phyloP scores from a whole-genome alignment of 139 green algal genomes.

The Spirogloea muscicola region DNA sequence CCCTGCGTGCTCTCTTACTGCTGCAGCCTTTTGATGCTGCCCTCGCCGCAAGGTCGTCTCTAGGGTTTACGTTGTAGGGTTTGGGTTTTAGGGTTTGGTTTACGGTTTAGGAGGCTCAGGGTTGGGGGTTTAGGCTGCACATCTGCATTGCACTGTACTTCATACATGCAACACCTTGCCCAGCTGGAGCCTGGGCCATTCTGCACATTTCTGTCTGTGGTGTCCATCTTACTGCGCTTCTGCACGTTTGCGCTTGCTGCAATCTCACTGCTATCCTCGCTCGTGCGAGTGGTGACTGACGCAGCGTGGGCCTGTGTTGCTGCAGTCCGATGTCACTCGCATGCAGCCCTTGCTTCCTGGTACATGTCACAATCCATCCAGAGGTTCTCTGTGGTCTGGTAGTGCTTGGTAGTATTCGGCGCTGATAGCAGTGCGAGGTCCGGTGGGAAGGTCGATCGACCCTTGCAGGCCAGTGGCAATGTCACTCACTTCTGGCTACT shows the following conservation, averaged over 20 bases:
- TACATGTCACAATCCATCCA: not conserved
- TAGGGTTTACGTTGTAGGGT: not conserved
- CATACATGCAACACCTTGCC: not conserved
- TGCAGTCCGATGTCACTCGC: not conserved
- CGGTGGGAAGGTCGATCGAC: not conserved
- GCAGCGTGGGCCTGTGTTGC: not conserved
- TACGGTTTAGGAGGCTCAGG: not conserved
- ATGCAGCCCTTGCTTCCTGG: slow-evolving; percentile 4
- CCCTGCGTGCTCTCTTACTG: not conserved
- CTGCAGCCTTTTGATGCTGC: not conserved
- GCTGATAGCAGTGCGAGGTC: not conserved
- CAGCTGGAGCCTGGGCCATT: not conserved
- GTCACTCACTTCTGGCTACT: no score
- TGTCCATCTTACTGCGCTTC: not conserved
- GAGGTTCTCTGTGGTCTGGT: no score
- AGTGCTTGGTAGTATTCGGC: not conserved
- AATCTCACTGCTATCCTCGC: not conserved
- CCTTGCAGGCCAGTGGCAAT: no score
- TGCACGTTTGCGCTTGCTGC: not conserved
- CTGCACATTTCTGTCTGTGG: not conserved
- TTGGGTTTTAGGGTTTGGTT: slow-evolving; percentile 1
- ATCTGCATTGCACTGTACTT: not conserved
- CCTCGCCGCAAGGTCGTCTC: not conserved
- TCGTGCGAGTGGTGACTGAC: not conserved
- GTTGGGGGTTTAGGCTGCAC: no score